Conservation (phyloP, 73 alveolate genomes). For the Halteria grandinella region DNA sequence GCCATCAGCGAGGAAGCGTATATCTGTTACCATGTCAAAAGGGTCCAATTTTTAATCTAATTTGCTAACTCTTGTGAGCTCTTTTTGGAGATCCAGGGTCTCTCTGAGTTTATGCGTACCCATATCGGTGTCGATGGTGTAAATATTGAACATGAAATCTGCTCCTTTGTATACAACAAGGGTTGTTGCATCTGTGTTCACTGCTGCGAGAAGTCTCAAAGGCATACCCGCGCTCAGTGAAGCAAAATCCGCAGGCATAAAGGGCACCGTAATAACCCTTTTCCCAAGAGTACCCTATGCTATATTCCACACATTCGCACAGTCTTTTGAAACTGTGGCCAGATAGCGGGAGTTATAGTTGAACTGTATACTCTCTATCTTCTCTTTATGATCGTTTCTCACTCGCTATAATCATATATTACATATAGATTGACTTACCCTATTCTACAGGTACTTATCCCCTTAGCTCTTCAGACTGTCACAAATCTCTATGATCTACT, state of each 20-base stretch:
- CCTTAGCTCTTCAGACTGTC: background rate
- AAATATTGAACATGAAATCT: conserved; percentile 2
- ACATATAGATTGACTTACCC: background rate
- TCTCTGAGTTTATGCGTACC: conserved; percentile 18
- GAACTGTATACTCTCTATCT: conserved; percentile 19
- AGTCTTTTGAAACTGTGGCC: conserved; percentile 51
- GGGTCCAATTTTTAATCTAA: conserved; percentile 33
- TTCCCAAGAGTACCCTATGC: no score
- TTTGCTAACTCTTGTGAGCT: conserved; percentile 33
- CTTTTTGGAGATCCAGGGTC: conserved; percentile 38
- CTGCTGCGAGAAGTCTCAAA: no score
- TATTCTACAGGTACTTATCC: conserved; percentile 2
- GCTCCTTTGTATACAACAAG: background rate
- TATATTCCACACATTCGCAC: conserved; percentile 65
- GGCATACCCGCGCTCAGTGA: no score
- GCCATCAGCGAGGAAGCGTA: conserved; percentile 10
- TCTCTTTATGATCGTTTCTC: conserved; percentile 35
- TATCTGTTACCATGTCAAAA: conserved; percentile 32
- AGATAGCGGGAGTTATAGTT: conserved; percentile 10
- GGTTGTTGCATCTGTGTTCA: conserved; percentile 40
- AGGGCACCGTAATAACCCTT: no score
- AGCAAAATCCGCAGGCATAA: no score
- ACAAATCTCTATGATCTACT: conserved; percentile 22
- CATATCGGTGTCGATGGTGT: conserved; percentile 21
- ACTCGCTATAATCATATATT: background rate